Conservation (phyloP, 192 early-diverging fungal species). For the Spizellomyces punctatus region DNA sequence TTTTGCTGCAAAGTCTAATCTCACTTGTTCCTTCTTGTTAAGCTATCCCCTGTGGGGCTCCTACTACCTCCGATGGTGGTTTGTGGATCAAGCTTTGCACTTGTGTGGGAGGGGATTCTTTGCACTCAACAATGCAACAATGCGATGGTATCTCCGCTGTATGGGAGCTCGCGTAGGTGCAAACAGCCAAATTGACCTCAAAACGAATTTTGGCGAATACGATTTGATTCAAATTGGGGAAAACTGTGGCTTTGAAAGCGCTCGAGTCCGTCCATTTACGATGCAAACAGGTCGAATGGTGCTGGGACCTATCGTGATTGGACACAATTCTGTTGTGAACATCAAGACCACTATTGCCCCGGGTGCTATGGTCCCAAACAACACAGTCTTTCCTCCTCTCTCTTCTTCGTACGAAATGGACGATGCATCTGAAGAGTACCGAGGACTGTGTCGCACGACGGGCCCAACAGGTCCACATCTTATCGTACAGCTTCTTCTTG, state of each 20-base stretch:
- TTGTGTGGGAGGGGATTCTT: no score
- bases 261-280: constrained; percentile 37
- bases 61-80: no score
- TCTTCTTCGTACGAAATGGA: constrained; percentile 39
- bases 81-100: no score
- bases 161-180: no score
- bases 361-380: constrained; percentile 38
- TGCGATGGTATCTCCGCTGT: no score
- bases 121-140: no score
- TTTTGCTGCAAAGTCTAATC: constrained; percentile 7
- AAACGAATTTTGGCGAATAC: constrained; percentile 44
- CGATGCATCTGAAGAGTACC: constrained; percentile 34
- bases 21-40: constrained; percentile 44
- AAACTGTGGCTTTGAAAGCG: constrained; percentile 36
- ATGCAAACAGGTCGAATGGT: constrained; percentile 41
- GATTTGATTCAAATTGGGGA: constrained; percentile 49
- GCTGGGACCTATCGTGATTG: constrained; percentile 42
- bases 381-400: constrained; percentile 41
- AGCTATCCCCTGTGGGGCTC: constrained; percentile 27
- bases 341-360: constrained; percentile 39
- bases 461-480: no score
- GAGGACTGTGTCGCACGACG: no score
- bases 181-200: constrained; percentile 30
- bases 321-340: constrained; percentile 36
- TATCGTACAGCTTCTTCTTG: no score